A percentile compares a stretch with the other conserved stretches of the same genome.
phyloP scores from a whole-genome alignment of 140 eudicot genomes.

The Oenanthe javanica region DNA sequence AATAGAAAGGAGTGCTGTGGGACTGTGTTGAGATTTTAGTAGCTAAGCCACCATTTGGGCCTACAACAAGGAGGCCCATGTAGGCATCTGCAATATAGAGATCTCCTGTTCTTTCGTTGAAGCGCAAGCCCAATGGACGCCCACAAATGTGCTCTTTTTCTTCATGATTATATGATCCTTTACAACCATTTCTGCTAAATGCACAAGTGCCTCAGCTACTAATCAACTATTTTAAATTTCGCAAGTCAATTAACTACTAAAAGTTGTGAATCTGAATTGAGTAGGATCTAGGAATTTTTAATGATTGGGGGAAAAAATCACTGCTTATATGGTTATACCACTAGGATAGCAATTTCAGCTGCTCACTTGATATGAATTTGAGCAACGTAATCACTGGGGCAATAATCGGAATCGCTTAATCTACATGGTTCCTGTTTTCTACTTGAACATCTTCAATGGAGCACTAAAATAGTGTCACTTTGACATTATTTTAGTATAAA shows the following conservation, averaged over 20 bases:
- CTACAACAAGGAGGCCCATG: slow-evolving; percentile 46
- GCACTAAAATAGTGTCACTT: too few species aligned
- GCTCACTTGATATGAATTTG: neutral
- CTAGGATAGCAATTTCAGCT: neutral
- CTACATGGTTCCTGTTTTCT: too few species aligned
- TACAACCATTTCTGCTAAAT: slow-evolving; percentile 24
- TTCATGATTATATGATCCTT: slow-evolving; percentile 14
- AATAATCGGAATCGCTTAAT: too few species aligned
- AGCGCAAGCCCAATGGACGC: slow-evolving; percentile 51
- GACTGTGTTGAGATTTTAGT: slow-evolving; percentile 16
- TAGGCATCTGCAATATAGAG: slow-evolving; percentile 58
- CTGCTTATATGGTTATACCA: neutral
- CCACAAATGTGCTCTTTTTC: slow-evolving; percentile 39
- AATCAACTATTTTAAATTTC: neutral
- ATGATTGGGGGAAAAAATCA: neutral
- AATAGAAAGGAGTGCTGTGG: slow-evolving; percentile 19
- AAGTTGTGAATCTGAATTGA: neutral
- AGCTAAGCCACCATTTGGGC: slow-evolving; percentile 46
- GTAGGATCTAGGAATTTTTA: neutral
- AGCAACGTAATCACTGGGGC: too few species aligned
- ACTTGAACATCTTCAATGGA: too few species aligned
- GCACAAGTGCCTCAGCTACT: neutral
- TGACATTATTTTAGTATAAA: too few species aligned
- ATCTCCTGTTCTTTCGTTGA: slow-evolving; percentile 31
- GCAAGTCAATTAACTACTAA: neutral